Base-by-base conservation (phyloP, 2,329 filamentous ascomycete species). In the Hypoxylon sp. region DNA sequence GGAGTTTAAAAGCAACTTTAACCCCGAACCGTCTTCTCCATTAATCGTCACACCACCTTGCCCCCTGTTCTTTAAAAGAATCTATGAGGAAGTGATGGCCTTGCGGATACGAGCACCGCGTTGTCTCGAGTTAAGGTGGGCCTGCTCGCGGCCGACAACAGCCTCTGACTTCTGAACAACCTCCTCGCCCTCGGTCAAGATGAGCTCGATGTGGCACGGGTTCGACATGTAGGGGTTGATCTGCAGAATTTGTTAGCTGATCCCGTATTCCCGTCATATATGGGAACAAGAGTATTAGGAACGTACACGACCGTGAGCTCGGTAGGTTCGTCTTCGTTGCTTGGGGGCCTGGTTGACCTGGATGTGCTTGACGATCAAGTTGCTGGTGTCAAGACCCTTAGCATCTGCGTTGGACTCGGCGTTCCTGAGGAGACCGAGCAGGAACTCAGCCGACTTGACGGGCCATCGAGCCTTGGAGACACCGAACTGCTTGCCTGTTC, bases 191-290 rank as follows among this genome's bases (percentile, higher is more conserved):
- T 99, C 97, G 81, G 95, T 97, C 79, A 99, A 90, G 90, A 99
- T 99, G 80, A 99, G 88, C 89, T 99, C 97, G 85, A 99, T 97
- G 91, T 99, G 96, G 93, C 95, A 99, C 78, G 96, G 96, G 91
- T 97, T 97, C 78, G 94, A 98, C 97, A 99, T 98, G 91, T 98
- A 99, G 73, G 96, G 96, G 91, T 99, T 99, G 89, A 99, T 99
- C 94, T 98, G 69, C 45, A 59, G 45, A 28, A 11, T n/a, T 50
- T 59, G 69, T 81, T 75, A 82, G 76, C 17, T 30, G 55, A 59
- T 45, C 30, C 61, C 23, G 21, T 53, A 6, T 11, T 21, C 30
- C 14, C 19, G 6, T 17, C 6, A 34, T 10, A 30, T 14, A 19
- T 10, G 11, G n/a, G n/a, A n/a, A n/a, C n/a, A n/a, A 60, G 60